A percentile compares a stretch with the other conserved stretches of the same genome.
Conservation (phyloP, 768 basidiomycete species). For the Pulveroboletus frians region DNA sequence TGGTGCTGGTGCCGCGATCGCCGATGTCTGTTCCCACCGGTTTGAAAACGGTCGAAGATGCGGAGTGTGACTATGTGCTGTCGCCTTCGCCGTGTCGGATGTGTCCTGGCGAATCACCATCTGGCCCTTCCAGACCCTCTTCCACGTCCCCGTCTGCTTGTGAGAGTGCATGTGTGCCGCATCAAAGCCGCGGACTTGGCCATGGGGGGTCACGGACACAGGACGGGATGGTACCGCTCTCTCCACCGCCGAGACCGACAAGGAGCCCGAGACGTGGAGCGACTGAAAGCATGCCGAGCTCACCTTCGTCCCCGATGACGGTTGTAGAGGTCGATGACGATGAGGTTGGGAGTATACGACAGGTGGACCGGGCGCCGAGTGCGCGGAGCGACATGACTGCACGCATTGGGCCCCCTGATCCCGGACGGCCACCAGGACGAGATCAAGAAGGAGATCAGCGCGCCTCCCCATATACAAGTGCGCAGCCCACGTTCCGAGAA, state of each 20-base stretch:
- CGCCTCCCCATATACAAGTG: slow-evolving; percentile 15
- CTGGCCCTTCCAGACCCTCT: slow-evolving; percentile 41
- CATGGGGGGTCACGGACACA: slow-evolving; percentile 6
- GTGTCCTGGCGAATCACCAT: slow-evolving; percentile 19
- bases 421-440: neutral
- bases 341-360: neutral
- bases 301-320: slow-evolving; percentile 6
- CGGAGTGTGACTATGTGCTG: slow-evolving; percentile 2
- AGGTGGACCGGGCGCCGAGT: slow-evolving; percentile 21
- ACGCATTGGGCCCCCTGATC: slow-evolving; percentile 8
- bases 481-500: slow-evolving; percentile 46
- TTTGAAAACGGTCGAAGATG: slow-evolving; percentile 4
- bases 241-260: slow-evolving; percentile 26
- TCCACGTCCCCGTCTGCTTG: slow-evolving; percentile 30
- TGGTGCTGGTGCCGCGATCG: slow-evolving; percentile 4
- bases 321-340: neutral
- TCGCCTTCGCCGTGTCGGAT: slow-evolving; percentile 12
- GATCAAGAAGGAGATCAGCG: slow-evolving; percentile 3
- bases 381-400: slow-evolving; percentile 31
- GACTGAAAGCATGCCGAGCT: slow-evolving; percentile 1
- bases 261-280: slow-evolving; percentile 14
- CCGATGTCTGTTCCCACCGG: slow-evolving; percentile 16
- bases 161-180: slow-evolving; percentile 40
- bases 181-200: slow-evolving; percentile 7
- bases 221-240: slow-evolving; percentile 22